These are phyloP conservation scores for Acer saccharum DNA, from an alignment of 345 rosid genomes.

Conservation along the genomic window DNA sequence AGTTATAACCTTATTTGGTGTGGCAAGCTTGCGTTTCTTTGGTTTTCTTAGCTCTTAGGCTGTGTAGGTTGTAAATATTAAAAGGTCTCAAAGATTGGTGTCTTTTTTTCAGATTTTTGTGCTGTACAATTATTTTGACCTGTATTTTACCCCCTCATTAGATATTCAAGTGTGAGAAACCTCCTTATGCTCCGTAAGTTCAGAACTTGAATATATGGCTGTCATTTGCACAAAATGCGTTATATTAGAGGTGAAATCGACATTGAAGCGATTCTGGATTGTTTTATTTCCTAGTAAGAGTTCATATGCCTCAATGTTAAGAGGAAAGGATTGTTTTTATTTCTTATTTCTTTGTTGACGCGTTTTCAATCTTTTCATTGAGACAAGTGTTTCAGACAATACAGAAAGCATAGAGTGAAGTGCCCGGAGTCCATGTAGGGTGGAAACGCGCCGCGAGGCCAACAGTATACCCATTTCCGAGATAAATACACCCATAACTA, in stretches of 20 bases:
- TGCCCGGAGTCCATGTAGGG: slow-evolving; percentile 48
- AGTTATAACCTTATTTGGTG: slow-evolving; percentile 14
- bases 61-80: slow-evolving; percentile 27
- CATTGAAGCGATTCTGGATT: background rate
- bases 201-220: too few species aligned
- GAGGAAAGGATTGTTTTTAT: background rate
- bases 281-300: slow-evolving; percentile 10
- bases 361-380: background rate
- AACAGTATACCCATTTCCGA: slow-evolving; percentile 41
- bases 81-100: slow-evolving; percentile 11
- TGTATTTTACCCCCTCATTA: background rate
- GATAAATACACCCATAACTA: slow-evolving; percentile 44
- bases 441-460: slow-evolving; percentile 31
- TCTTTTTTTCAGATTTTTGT: background rate
- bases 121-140: background rate
- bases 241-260: background rate
- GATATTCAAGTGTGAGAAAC: slow-evolving; percentile 17
- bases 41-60: slow-evolving; percentile 16
- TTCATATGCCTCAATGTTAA: background rate
- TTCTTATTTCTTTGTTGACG: slow-evolving; percentile 7
- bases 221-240: background rate
- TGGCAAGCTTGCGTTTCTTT: slow-evolving; percentile 14
- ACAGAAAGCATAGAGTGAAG: slow-evolving; percentile 43
- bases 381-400: background rate
- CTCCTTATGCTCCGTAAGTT: background rate